phyloP scores from a whole-genome alignment of 306 rosid species.

The Cyclanthera cordifolia region DNA sequence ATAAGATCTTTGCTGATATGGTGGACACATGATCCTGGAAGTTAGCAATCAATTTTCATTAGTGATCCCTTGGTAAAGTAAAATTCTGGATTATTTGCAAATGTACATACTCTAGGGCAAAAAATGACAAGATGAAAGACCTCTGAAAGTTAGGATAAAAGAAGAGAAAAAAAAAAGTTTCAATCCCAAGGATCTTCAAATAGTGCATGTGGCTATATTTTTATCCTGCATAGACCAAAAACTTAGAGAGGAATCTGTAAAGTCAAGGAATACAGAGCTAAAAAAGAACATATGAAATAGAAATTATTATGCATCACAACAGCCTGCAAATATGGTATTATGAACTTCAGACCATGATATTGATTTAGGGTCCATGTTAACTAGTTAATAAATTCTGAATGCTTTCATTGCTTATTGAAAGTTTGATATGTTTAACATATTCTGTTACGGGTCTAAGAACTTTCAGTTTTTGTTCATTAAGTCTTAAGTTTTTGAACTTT shows the following conservation, averaged over 20 bases:
- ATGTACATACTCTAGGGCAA: background rate
- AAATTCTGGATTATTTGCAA: background rate
- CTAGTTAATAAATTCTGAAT: background rate
- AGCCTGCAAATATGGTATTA: background rate
- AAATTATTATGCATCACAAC: background rate
- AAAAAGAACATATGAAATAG: background rate
- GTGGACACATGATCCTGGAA: slow-evolving; percentile 34
- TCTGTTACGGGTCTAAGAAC: background rate
- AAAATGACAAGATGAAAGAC: background rate
- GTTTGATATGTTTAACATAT: background rate
- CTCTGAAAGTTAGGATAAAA: background rate
- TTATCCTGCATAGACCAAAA: background rate
- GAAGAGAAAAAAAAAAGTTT: background rate
- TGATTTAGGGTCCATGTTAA: background rate
- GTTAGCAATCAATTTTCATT: background rate
- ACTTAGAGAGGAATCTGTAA: background rate
- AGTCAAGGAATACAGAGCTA: background rate
- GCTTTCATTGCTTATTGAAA: background rate
- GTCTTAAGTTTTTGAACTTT: background rate
- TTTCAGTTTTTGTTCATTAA: background rate
- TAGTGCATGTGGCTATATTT: background rate
- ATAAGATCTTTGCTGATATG: slow-evolving; percentile 22
- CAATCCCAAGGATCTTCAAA: background rate
- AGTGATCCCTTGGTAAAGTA: background rate
- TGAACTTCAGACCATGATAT: background rate